Percentiles rank a stretch among this genome's conserved stretches.
phyloP scores from a whole-genome alignment of 441 rosid genomes.

The Aleurites moluccanus region DNA sequence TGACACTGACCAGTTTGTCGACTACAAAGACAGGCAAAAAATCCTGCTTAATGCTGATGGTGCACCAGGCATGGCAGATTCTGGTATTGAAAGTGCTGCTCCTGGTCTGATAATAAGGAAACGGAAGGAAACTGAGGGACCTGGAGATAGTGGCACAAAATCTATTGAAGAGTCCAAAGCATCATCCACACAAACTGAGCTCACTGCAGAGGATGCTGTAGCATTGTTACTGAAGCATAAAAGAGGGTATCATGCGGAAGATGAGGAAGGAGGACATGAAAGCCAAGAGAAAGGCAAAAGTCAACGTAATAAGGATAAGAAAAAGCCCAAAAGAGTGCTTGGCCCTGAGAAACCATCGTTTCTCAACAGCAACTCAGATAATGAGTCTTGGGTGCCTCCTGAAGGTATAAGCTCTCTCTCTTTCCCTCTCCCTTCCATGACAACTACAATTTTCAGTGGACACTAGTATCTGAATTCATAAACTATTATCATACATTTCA shows the following conservation, averaged over 20 bases:
- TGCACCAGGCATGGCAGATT: constrained; percentile 24
- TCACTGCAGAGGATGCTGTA: constrained; percentile 74
- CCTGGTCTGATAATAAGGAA: constrained; percentile 89
- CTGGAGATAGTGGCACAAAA: constrained; percentile 34
- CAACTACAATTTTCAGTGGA: background rate
- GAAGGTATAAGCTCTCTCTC: constrained; percentile 54
- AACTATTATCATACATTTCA: background rate
- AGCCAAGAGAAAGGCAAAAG: constrained; percentile 32
- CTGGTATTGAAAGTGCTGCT: constrained; percentile 52
- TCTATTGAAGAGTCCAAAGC: constrained; percentile 31
- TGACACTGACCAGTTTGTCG: constrained; percentile 70
- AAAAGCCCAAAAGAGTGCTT: constrained; percentile 61
- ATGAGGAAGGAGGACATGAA: constrained; percentile 35
- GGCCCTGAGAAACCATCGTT: constrained; percentile 83
- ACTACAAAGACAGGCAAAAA: constrained; percentile 79
- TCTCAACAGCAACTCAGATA: constrained; percentile 51
- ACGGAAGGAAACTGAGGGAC: constrained; percentile 49
- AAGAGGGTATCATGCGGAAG: constrained; percentile 62
- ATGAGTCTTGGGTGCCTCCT: constrained; percentile 93
- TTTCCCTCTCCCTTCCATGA: background rate
- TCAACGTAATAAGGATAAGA: constrained; percentile 43
- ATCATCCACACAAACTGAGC: constrained; percentile 48
- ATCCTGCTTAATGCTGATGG: constrained; percentile 34
- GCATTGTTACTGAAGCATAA: constrained; percentile 84
- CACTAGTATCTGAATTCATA: background rate